These are phyloP conservation scores for Pyrrhoderma lamaoense DNA, from an alignment of 1,284 basidiomycete species.

Conservation along the genomic window DNA sequence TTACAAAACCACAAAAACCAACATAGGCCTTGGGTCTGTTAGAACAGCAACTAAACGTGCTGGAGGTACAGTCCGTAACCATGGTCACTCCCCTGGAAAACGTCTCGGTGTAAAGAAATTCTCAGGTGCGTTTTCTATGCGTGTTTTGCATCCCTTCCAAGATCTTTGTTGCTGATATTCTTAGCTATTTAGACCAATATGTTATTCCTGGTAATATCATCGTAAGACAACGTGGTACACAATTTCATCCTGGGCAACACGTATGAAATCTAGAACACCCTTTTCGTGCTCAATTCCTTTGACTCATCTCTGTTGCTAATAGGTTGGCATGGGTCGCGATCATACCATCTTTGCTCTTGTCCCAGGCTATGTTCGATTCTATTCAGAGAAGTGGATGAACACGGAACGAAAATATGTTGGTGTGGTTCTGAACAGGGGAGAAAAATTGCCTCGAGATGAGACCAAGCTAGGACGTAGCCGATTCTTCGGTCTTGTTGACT, in stretches of 20 bases:
- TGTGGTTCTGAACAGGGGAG: constrained; percentile 69
- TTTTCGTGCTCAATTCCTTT: constrained; percentile 10
- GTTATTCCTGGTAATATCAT: constrained; percentile 93
- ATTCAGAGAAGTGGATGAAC: constrained; percentile 66
- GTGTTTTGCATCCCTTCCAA: too few species aligned
- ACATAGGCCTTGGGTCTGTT: constrained; percentile 55
- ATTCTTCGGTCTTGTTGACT: constrained; percentile 65
- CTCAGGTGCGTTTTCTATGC: constrained; percentile 58
- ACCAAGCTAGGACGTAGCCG: constrained; percentile 64
- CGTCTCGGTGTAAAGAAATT: constrained; percentile 92
- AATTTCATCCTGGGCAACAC: constrained; percentile 88
- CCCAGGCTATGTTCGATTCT: constrained; percentile 89
- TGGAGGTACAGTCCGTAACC: constrained; percentile 86
- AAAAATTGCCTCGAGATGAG: constrained; percentile 80
- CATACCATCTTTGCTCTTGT: constrained; percentile 86
- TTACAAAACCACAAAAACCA: background rate
- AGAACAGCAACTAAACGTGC: constrained; percentile 93
- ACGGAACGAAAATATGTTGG: constrained; percentile 76
- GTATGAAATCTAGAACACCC: constrained; percentile 37
- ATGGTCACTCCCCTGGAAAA: constrained; percentile 85
- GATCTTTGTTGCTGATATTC: too few species aligned
- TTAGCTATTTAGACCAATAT: constrained; percentile 64
- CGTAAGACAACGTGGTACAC: constrained; percentile 82
- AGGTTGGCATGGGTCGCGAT: constrained; percentile 88
- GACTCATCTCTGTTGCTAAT: constrained; percentile 18